Evolutionary conservation across 73 alveolate species (phyloP).

Genomic region (Effrenium voratum): DNA sequence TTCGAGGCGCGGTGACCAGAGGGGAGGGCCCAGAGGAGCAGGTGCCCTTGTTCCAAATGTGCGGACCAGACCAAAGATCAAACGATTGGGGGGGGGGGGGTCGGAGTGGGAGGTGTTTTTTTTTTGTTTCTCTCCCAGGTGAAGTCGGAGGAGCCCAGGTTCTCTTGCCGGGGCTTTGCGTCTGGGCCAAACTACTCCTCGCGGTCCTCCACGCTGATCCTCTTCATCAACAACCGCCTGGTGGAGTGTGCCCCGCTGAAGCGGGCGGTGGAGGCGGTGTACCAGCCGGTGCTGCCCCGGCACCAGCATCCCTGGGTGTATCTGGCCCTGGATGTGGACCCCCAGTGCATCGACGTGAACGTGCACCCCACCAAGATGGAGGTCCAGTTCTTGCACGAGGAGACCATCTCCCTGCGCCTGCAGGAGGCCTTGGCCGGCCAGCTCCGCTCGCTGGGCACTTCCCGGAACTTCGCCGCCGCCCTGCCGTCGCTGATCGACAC

Average conservation of each 20-base stretch:
- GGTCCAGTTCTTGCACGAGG: slow-evolving; percentile 96
- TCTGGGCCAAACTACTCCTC: slow-evolving; percentile 62
- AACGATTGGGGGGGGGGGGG: too few species aligned
- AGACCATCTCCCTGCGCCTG: slow-evolving; percentile 47
- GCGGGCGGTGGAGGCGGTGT: slow-evolving; percentile 95
- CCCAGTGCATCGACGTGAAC: slow-evolving; percentile 96
- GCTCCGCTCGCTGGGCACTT: slow-evolving; percentile 24
- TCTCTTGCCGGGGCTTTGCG: slow-evolving; percentile 77
- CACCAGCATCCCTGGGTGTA: slow-evolving; percentile 96
- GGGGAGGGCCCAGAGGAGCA: too few species aligned
- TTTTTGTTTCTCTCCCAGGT: slow-evolving; percentile 33
- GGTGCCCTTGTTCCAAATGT: too few species aligned
- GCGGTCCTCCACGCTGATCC: slow-evolving; percentile 94
- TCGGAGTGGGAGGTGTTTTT: too few species aligned
- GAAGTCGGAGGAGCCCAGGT: slow-evolving; percentile 51
- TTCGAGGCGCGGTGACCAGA: slow-evolving; percentile 24
- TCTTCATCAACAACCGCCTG: slow-evolving; percentile 96
- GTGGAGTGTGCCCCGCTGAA: slow-evolving; percentile 95
- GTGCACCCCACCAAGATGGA: slow-evolving; percentile 97
- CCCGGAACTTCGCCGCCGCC: slow-evolving; percentile 30
- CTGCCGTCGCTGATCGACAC: not conserved
- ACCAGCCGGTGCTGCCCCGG: slow-evolving; percentile 95
- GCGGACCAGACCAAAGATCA: too few species aligned
- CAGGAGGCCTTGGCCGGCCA: slow-evolving; percentile 59
- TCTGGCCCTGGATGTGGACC: slow-evolving; percentile 94